Evolutionary conservation across 495 filamentous ascomycete genomes (phyloP), one percentile per base, ranked within the genome.

Genomic region (Penicillium cataractarum): DNA sequence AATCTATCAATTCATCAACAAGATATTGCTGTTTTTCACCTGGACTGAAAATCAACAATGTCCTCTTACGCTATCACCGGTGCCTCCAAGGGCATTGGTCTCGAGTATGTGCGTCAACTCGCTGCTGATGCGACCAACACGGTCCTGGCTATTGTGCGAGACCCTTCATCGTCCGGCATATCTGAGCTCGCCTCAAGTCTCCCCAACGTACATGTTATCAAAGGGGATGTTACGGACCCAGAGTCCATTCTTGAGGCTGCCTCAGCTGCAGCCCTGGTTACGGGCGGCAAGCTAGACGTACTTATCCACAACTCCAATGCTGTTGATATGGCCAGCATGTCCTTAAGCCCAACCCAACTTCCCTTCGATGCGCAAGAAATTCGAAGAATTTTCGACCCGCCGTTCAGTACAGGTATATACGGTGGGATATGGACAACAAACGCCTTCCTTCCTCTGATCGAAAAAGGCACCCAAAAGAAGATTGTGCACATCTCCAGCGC

Each of bases 1-100:
- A 24, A 46, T 46, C 42, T 12, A 24, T 9, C 12, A 1, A 46
- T 22, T 24, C 42, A 46, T 46, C 42, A 8, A 19, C 12, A 0
- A 10, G 12, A 46, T 22, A 46, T 4, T n/a, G n/a, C n/a, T n/a
- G 24, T 46, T 46, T 2, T 4, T 22, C 12, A 24, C 42, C 1
- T 31, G 12, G 15, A 29, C 9, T 55, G 26, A n/a, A 60, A 32
- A 17, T 21, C 37, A 69, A 76, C 50, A 37, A 85, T 86, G 84
- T 76, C 81, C 55, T 75, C 78, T 48, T 85, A 82, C 61, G 75
- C 77, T 54, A 78, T 87, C 65, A 86, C 84, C 19, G 84, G 84
- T 58, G 79, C 82, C 15, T 84, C 84, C 68, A 79, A 81, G 27
- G 83, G 84, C 61, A 69, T 87, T 58, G 84, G 84, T 56, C 80